Evolutionary conservation across 257 asterid species (phyloP), one percentile per base, ranked within the genome.

Genomic region (Nicotiana benthamiana): DNA sequence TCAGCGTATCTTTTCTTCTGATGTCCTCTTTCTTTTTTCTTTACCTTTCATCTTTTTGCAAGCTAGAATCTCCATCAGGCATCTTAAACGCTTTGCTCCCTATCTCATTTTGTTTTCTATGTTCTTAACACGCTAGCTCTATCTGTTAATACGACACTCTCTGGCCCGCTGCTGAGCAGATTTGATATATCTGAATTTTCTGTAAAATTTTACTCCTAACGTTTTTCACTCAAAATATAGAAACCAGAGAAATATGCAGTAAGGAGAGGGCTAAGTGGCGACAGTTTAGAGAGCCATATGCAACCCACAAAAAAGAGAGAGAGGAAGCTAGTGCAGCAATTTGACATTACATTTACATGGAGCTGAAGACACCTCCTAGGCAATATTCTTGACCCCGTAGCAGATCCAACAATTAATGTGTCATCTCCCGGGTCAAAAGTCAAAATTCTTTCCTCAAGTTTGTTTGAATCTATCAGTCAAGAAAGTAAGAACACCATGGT

Each of bases 131-230:
- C 70, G 51, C 84, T 89, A 96, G 99, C 97, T 67, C 90, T 96
- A 74, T 93, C 97, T 40, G 99, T 96, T 88, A 96, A 96, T 81
- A 93, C 99, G 66, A 89, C 99, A 7, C 97, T 96, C 84, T 96
- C 99, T 81, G 99, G 98, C 63, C 99, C 99, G 32, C 83, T 96
- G 83, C 84, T 93, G 40, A 96, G 99, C 92, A 92, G 99, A 87
- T 96, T 96, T 81, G 99, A 96, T 82, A 96, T 94, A 83, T 48
- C 79, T 48, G 43, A 36, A 74, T 22, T 76, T 79, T 84, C 65
- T 61, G 61, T 63, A 77, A 79, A 61, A 22, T 70, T 74, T 64
- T 74, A 57, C 80, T 79, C 83, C 89, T 89, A 84, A 91, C 67
- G 80, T 75, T 83, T 85, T 80, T 75, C 82, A 64, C 27, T 83